These are phyloP conservation scores for Dactylellina cionopaga DNA, from an alignment of 2,329 filamentous ascomycete species.

Conservation along the genomic window DNA sequence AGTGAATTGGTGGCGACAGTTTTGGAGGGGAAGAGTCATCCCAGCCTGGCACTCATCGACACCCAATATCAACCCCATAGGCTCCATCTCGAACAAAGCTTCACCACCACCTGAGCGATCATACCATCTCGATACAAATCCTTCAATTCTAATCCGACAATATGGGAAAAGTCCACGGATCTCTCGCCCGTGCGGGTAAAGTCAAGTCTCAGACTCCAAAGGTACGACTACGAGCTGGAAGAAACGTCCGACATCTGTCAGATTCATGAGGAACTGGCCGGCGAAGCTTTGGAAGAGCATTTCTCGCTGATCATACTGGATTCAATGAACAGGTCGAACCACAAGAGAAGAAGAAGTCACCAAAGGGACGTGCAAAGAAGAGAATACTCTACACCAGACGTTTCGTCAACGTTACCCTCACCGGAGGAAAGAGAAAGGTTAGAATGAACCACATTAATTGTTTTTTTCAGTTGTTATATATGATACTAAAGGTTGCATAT, in stretches of 20 bases:
- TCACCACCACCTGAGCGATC: not conserved
- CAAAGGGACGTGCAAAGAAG: slow-evolving; percentile 98
- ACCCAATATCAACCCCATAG: slow-evolving; percentile 18
- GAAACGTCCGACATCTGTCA: slow-evolving; percentile 5
- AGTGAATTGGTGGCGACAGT: slow-evolving; percentile 31
- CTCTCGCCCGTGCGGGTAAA: slow-evolving; percentile 94
- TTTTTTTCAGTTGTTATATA: not conserved
- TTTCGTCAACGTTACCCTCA: slow-evolving; percentile 98
- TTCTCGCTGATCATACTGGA: slow-evolving; percentile 50
- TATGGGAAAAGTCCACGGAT: slow-evolving; percentile 95
- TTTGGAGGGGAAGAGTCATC: slow-evolving; percentile 41
- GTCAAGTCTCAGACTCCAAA: slow-evolving; percentile 97
- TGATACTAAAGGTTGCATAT: slow-evolving; percentile 46
- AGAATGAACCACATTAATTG: slow-evolving; percentile 57
- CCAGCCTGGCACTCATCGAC: slow-evolving; percentile 22
- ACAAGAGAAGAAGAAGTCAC: slow-evolving; percentile 95
- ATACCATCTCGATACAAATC: slow-evolving; percentile 2
- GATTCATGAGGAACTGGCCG: not conserved
- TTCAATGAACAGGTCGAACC: slow-evolving; percentile 75
- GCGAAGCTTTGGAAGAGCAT: not conserved
- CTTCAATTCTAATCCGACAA: slow-evolving; percentile 60
- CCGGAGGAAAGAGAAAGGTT: slow-evolving; percentile 98
- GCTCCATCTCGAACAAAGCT: not conserved
- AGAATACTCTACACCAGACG: slow-evolving; percentile 89
- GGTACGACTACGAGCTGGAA: slow-evolving; percentile 67